Conservation (phyloP, 2,329 filamentous ascomycete genomes). For the Fusarium sp. region DNA sequence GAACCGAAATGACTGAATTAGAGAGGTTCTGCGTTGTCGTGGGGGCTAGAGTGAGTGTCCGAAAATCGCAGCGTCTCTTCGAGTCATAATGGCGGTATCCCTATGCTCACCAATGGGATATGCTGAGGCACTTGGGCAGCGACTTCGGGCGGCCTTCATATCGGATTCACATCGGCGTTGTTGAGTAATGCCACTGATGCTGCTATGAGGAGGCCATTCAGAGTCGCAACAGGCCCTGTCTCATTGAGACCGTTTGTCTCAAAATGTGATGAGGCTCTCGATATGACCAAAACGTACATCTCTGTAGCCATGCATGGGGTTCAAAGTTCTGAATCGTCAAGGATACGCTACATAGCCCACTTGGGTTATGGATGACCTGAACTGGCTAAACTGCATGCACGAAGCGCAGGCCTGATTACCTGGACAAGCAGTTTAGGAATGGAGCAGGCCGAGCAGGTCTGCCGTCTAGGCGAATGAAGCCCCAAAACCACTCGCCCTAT, state of each 20-base stretch:
- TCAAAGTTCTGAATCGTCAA: slow-evolving; percentile 35
- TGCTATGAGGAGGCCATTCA: slow-evolving; percentile 36
- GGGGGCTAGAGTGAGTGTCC: slow-evolving; percentile 36
- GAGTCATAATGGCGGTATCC: slow-evolving; percentile 45
- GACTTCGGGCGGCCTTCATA: slow-evolving; percentile 28
- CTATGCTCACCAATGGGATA: slow-evolving; percentile 38
- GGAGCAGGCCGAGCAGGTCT: slow-evolving; percentile 33
- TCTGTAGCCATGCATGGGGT: slow-evolving; percentile 32
- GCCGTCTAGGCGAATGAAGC: slow-evolving; percentile 31
- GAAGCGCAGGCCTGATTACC: slow-evolving; percentile 32
- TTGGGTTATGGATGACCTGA: slow-evolving; percentile 30
- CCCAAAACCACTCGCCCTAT: slow-evolving; percentile 37
- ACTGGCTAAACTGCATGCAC: slow-evolving; percentile 37
- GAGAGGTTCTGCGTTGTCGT: slow-evolving; percentile 30
- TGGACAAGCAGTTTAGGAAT: slow-evolving; percentile 34
- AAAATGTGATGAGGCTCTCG: slow-evolving; percentile 40
- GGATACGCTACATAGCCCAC: slow-evolving; percentile 30
- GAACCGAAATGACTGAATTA: slow-evolving; percentile 22
- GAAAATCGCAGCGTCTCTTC: slow-evolving; percentile 23
- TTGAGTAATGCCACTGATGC: slow-evolving; percentile 34
- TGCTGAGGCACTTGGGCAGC: slow-evolving; percentile 36
- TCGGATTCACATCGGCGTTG: slow-evolving; percentile 25
- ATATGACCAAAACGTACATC: slow-evolving; percentile 29
- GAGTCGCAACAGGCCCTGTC: slow-evolving; percentile 23
- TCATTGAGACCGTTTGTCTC: slow-evolving; percentile 28